Percentiles rank a stretch among this genome's conserved stretches.
Conservation (phyloP, 2,329 filamentous ascomycete species). For the Grosmannia clavigera region DNA sequence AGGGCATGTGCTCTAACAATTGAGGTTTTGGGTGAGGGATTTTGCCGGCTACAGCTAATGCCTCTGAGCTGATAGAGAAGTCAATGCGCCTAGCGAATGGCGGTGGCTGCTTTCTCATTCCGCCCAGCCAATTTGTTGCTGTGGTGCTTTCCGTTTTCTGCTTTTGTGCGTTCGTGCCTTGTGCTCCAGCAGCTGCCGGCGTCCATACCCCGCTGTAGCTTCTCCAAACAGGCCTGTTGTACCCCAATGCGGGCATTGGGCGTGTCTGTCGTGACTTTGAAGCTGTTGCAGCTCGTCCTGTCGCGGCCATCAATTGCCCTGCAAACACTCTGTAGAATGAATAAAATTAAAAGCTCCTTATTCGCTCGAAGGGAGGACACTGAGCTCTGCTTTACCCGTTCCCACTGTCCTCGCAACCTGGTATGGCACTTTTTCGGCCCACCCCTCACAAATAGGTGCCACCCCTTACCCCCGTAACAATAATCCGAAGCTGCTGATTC, state of each 20-base stretch:
- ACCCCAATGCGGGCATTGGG: neutral
- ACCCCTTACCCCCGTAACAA: constrained; percentile 7
- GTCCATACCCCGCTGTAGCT: neutral
- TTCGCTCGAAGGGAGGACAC: neutral
- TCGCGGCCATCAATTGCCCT: neutral
- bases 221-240: neutral
- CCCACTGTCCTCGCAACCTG: neutral
- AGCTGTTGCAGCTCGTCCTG: neutral
- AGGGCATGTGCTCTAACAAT: neutral
- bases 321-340: too few relatives aligned
- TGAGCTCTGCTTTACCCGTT: neutral
- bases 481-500: constrained; percentile 17
- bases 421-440: constrained; percentile 1
- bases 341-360: neutral
- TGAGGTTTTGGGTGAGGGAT: neutral
- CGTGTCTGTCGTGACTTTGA: neutral
- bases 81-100: constrained; percentile 4
- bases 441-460: neutral
- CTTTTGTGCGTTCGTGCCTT: neutral
- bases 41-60: neutral
- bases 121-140: constrained; percentile 2
- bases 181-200: neutral
- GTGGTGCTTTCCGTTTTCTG: neutral
- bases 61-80: neutral
- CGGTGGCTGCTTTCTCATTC: constrained; percentile 7